phyloP scores from a whole-genome alignment of 2,329 filamentous ascomycete species.

The Daldinia eschscholtzii region DNA sequence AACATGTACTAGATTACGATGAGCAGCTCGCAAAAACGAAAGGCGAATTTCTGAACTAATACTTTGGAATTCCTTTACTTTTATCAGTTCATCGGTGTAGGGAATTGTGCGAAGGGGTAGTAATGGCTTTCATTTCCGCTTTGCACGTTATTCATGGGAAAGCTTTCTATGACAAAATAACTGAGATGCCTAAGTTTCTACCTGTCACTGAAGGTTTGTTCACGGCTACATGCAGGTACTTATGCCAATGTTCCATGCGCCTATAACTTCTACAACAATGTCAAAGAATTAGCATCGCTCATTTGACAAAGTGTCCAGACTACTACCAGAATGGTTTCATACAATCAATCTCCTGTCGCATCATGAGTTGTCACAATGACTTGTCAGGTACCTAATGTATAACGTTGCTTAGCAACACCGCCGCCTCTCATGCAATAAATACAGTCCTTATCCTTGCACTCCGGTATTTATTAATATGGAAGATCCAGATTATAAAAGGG shows the following conservation, averaged over 20 bases:
- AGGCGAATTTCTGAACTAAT: constrained; percentile 36
- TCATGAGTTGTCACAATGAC: constrained; percentile 9
- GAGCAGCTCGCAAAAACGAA: constrained; percentile 41
- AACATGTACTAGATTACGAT: constrained; percentile 35
- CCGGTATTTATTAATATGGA: background rate
- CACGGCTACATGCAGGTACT: background rate
- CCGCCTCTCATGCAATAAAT: background rate
- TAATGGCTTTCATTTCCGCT: background rate
- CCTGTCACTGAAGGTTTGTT: background rate
- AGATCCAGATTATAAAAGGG: background rate
- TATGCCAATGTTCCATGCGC: background rate
- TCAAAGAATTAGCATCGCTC: background rate
- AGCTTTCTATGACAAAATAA: background rate
- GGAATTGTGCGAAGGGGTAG: background rate
- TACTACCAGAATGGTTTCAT: background rate
- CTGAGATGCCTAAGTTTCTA: no score
- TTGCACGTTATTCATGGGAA: background rate
- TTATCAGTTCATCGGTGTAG: background rate
- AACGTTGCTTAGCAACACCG: constrained; percentile 3
- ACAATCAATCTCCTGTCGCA: background rate
- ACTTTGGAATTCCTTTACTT: background rate
- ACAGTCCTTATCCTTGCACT: background rate
- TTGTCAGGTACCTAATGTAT: background rate
- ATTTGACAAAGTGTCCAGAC: background rate
- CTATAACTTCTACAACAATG: background rate